These are phyloP conservation scores for Metschnikowia cubensis DNA, from an alignment of 805 yeast genomes.

Conservation along the genomic window DNA sequence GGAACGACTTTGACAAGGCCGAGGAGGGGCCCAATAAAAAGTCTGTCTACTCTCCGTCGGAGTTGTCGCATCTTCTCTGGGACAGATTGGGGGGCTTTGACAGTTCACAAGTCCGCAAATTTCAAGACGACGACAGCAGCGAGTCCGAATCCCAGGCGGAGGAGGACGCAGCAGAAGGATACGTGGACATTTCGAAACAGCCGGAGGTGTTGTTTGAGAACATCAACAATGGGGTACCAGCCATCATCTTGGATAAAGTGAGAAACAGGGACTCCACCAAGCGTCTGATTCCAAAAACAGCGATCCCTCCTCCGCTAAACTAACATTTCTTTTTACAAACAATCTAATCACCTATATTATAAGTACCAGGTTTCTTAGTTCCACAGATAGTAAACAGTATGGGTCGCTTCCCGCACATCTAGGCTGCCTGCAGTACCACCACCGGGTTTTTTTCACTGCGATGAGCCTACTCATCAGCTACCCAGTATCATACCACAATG, in stretches of 20 bases:
- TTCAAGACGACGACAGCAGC: conserved; percentile 15
- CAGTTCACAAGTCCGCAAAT: conserved; percentile 32
- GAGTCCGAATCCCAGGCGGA: conserved; percentile 10
- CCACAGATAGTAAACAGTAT: background rate
- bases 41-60: conserved; percentile 34
- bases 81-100: conserved; percentile 40
- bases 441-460: conserved; percentile 14
- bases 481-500: background rate
- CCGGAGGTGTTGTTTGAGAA: conserved; percentile 38
- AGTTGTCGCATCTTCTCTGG: conserved; percentile 42
- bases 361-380: too few relatives aligned
- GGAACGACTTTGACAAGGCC: conserved; percentile 40
- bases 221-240: conserved; percentile 37
- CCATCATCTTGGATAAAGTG: conserved; percentile 35
- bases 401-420: background rate
- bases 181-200: conserved; percentile 24
- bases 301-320: conserved; percentile 30
- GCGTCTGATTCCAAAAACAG: conserved; percentile 27
- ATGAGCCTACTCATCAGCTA: conserved; percentile 12
- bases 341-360: too few relatives aligned
- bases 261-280: conserved; percentile 15
- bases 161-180: background rate
- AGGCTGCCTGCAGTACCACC: conserved; percentile 10
- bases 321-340: too few relatives aligned
- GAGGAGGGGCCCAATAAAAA: conserved; percentile 41